phyloP scores from a whole-genome alignment of 345 rosid species.

The Brassica napus region DNA sequence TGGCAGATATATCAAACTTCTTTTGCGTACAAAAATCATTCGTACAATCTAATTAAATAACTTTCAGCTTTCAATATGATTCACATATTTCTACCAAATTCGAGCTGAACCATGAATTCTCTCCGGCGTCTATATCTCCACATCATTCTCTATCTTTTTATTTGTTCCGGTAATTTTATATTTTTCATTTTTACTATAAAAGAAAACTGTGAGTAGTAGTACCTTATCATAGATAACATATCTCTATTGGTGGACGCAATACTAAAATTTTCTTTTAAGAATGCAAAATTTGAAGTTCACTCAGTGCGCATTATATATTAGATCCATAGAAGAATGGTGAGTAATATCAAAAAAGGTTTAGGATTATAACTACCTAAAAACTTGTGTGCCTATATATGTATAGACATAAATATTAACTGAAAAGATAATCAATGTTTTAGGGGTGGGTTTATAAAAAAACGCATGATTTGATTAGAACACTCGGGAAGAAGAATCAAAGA shows the following conservation, averaged over 20 bases:
- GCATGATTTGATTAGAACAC: constrained; percentile 8
- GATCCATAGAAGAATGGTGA: background rate
- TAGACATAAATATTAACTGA: no score
- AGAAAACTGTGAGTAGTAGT: background rate
- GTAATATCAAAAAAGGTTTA: background rate
- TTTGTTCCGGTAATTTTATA: background rate
- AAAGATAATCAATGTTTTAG: no score
- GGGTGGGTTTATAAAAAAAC: no score
- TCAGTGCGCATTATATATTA: background rate
- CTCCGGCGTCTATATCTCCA: constrained; percentile 27
- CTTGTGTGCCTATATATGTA: no score
- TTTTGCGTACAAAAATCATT: constrained; percentile 4
- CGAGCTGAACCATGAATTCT: constrained; percentile 25
- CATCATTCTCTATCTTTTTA: background rate
- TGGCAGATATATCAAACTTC: constrained; percentile 3
- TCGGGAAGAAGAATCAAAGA: constrained; percentile 6
- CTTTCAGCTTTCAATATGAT: constrained; percentile 25
- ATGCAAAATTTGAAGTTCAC: background rate
- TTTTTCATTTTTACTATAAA: background rate
- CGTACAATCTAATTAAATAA: constrained; percentile 16
- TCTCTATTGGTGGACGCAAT: background rate
- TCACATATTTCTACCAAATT: constrained; percentile 29
- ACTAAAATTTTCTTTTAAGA: no score
- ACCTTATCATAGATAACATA: background rate
- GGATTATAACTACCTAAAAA: background rate